Conservation (phyloP, 306 rosid species). For the Glycine tomentella region DNA sequence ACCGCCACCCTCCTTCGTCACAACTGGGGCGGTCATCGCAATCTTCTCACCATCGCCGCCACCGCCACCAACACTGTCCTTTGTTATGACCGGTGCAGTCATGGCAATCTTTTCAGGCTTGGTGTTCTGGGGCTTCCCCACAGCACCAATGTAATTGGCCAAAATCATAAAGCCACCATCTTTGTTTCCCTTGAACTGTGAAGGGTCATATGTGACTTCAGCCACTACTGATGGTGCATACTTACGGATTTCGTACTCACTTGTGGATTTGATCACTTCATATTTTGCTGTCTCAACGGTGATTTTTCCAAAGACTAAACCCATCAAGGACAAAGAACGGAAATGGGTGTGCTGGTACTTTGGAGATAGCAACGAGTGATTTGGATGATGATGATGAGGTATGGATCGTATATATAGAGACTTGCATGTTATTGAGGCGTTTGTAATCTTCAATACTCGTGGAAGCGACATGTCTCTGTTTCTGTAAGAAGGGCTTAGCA, state of each 20-base stretch:
- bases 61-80: slow-evolving; percentile 11
- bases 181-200: slow-evolving; percentile 73
- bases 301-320: slow-evolving; percentile 80
- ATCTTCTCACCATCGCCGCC: slow-evolving; percentile 52
- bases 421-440: not conserved
- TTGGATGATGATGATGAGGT: not conserved
- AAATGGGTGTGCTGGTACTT: not conserved
- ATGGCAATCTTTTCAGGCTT: slow-evolving; percentile 84
- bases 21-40: slow-evolving; percentile 84
- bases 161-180: slow-evolving; percentile 82
- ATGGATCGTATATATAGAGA: slow-evolving; percentile 29
- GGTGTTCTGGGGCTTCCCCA: slow-evolving; percentile 74
- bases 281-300: slow-evolving; percentile 68
- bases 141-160: slow-evolving; percentile 84
- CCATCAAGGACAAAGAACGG: slow-evolving; percentile 58
- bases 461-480: slow-evolving; percentile 9
- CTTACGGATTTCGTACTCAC: slow-evolving; percentile 75
- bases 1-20: slow-evolving; percentile 52
- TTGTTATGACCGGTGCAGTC: slow-evolving; percentile 86
- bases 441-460: not conserved
- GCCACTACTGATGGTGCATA: slow-evolving; percentile 74
- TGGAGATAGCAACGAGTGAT: not conserved
- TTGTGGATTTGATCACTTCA: slow-evolving; percentile 58
- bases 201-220: slow-evolving; percentile 77
- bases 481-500: slow-evolving; percentile 48